Conservation (phyloP, 129 eudicot genomes). For the Rutidosis leptorrhynchoides region DNA sequence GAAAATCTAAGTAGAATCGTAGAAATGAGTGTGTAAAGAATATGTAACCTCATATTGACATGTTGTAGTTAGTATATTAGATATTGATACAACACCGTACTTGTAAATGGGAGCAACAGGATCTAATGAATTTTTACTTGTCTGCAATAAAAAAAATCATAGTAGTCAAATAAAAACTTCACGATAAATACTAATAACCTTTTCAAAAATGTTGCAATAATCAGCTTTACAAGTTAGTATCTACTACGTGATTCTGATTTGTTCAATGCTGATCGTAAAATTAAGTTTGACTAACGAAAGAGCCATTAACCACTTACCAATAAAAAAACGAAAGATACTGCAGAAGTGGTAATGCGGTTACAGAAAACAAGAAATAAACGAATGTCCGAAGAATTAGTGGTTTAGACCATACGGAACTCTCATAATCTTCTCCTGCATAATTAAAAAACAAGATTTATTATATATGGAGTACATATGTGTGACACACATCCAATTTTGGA, state of each 20-base stretch:
- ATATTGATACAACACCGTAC: conserved; percentile 79
- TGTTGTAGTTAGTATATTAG: conserved; percentile 95
- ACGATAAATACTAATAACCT: no score
- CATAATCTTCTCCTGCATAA: conserved; percentile 93
- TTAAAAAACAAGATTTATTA: conserved; percentile 7
- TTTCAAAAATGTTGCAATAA: neutral
- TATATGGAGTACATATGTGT: neutral
- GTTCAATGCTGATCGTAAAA: neutral
- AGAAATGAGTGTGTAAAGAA: conserved; percentile 1
- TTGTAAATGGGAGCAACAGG: conserved; percentile 95
- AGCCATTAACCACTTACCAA: conserved; percentile 44
- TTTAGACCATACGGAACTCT: conserved; percentile 91
- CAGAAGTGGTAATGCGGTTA: conserved; percentile 91
- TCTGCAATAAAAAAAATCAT: conserved; percentile 44
- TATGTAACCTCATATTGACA: conserved; percentile 90
- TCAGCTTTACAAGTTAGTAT: neutral
- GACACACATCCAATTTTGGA: neutral
- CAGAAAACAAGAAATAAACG: conserved; percentile 96
- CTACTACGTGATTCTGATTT: neutral
- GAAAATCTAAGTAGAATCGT: neutral
- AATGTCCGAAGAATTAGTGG: conserved; percentile 76
- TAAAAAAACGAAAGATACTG: conserved; percentile 76
- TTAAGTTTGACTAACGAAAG: conserved; percentile 6
- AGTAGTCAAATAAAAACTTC: neutral
- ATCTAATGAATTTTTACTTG: conserved; percentile 78